phyloP scores from a whole-genome alignment of 257 asterid species.

The Paraleonurus japonicus region DNA sequence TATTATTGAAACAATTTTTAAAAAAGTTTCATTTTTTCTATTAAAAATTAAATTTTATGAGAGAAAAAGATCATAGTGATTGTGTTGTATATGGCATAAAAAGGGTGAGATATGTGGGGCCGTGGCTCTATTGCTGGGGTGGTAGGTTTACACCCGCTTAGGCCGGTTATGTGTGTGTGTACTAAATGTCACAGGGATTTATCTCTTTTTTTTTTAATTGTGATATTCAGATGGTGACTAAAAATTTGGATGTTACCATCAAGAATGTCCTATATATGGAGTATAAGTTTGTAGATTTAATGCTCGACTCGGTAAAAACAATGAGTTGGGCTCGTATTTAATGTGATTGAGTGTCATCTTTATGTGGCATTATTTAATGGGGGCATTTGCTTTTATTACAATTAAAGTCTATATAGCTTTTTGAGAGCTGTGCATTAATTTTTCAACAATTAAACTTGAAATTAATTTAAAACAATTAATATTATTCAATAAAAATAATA shows the following conservation, averaged over 20 bases:
- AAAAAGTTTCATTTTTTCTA: not conserved
- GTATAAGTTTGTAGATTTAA: conserved; percentile 27
- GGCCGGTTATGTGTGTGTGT: conserved; percentile 31
- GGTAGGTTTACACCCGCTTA: conserved; percentile 79
- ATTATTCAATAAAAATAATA: too few species aligned
- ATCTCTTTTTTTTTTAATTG: not conserved
- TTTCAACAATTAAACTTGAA: not conserved
- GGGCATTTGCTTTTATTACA: conserved; percentile 15
- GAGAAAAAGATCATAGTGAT: not conserved
- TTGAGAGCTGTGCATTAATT: conserved; percentile 1
- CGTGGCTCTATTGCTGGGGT: too few species aligned
- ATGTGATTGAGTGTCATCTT: conserved; percentile 19
- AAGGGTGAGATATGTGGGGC: conserved; percentile 28
- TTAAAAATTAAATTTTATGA: not conserved
- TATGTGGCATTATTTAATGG: conserved; percentile 9
- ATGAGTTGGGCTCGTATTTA: conserved; percentile 22
- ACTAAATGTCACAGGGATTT: not conserved
- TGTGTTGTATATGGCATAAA: conserved; percentile 27
- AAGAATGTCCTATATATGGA: conserved; percentile 18
- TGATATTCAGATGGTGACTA: conserved; percentile 30
- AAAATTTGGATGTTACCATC: conserved; percentile 33
- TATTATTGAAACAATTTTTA: not conserved
- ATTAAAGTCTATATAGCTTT: not conserved
- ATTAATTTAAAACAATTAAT: not conserved
- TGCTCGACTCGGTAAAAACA: conserved; percentile 30